Evolutionary conservation across 2,329 filamentous ascomycete species (phyloP), one percentile per base, ranked within the genome.

Genomic region (Trichoderma sp.): DNA sequence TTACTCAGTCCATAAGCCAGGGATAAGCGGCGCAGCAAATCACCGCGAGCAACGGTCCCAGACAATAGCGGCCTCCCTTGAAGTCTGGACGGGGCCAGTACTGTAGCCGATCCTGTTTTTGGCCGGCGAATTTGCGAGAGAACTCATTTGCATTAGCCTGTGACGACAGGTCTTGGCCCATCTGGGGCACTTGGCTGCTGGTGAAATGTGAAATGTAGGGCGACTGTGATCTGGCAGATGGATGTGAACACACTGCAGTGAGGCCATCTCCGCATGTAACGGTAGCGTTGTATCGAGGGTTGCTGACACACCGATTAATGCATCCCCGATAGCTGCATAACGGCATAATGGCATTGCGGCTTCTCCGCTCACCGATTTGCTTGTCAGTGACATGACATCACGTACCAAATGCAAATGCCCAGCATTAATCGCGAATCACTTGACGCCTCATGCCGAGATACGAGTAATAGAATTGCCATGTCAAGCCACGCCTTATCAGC

Each of bases 111-210:
- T 60, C 65, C 47, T 66, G 53, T 21, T 32, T 66, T 14, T 57
- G 51, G 32, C 64, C 64, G n/a, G 65, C 53, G 34, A 21, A 36
- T 18, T 43, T 43, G 34, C n/a, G 32, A 47, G 32, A 68, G n/a
- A 68, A 26, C 28, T 24, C 58, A 68, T 68, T 53, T 58, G 34
- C 53, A 68, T 68, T 68, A 60, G 65, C n/a, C 24, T 60, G 65
- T 26, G 65, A 58, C 14, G 53, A 32, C 34, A 21, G 63, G n/a
- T 47, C 65, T 47, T 43, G 14, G 65, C 18, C 47, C 8, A 12
- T 66, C 47, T 57, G 63, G 21, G 21, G 47, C 39, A n/a, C 12
- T 56, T 30, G 26, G 21, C 21, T 56, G 30, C 64, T 21, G 32
- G 64, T 30, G 18, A n/a, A n/a, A 28, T 18, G 32, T 18, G 47